Evolutionary conservation across 306 rosid genomes (phyloP), one percentile per base, ranked within the genome.

Genomic region (Gleditsia sinensis): DNA sequence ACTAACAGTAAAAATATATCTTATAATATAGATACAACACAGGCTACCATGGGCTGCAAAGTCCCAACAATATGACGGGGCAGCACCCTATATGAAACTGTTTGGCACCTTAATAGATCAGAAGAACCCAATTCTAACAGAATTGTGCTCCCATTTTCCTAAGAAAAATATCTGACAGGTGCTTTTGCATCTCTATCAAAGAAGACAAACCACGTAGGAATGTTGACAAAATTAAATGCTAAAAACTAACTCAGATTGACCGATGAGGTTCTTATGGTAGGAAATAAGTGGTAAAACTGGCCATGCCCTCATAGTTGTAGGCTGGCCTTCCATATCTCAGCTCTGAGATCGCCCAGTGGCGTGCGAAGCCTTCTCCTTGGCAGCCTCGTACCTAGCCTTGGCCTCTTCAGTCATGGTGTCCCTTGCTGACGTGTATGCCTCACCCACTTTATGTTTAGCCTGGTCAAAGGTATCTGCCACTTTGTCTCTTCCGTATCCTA

Each of bases 321-420:
- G 37, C 23, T 69, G 23, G 63, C 57, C 20, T 51, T 79, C 71
- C n/a, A n/a, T n/a, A n/a, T n/a, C n/a, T n/a, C n/a, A n/a, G n/a
- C 88, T 84, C 90, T 89, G 58, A 87, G 21, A 69, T 89, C 77
- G 0, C 75, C n/a, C n/a, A n/a, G 87, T 43, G 10, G 87, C 81
- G 27, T 84, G 75, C 0, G 91, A 89, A 59, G 75, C 88, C 45
- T 61, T 83, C 75, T 88, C 96, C 76, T 84, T 91, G 5, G 87
- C 86, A 78, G 67, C 72, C 79, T 80, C 81, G 30, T 84, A 79
- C 33, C 45, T 72, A 40, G 16, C 24, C 70, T 74, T 75, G 13
- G 72, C 63, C 17, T 71, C 58, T 24, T 73, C 19, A 2, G 76
- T 65, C 71, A 16, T 9, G 1, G 61, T 40, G 45, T 83, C 60